These are phyloP conservation scores for Quercus tomentella DNA, from an alignment of 331 rosid genomes.

Conservation along the genomic window DNA sequence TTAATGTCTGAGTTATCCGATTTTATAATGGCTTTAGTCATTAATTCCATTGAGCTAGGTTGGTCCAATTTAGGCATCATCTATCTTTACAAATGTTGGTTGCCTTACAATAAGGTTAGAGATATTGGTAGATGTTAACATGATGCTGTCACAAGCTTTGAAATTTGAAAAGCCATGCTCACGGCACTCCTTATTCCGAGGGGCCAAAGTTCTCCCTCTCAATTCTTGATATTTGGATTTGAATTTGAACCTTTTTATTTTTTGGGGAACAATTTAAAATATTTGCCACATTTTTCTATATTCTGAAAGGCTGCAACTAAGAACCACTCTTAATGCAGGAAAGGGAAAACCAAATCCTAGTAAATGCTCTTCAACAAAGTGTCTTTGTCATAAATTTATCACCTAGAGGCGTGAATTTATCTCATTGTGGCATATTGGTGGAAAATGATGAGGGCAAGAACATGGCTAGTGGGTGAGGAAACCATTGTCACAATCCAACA, in stretches of 20 bases:
- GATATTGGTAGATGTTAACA: conserved; percentile 3
- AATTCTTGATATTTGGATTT: background rate
- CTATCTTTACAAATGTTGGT: conserved; percentile 2
- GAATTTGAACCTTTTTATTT: background rate
- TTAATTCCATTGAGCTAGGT: background rate
- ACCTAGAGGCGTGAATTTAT: conserved; percentile 6
- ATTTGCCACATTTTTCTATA: conserved; percentile 6
- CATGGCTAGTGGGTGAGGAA: conserved; percentile 25
- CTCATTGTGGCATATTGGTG: conserved; percentile 23
- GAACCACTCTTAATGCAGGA: background rate
- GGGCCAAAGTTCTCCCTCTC: background rate
- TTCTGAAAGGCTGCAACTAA: background rate
- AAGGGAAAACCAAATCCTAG: conserved; percentile 3
- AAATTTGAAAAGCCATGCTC: background rate
- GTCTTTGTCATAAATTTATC: conserved; percentile 28
- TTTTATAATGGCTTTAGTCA: too few species aligned
- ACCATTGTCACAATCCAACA: conserved; percentile 9
- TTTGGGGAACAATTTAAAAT: background rate
- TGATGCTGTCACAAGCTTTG: background rate
- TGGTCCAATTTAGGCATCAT: background rate
- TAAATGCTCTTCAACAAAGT: conserved; percentile 14
- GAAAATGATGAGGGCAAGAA: conserved; percentile 34
- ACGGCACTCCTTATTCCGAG: background rate
- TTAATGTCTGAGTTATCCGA: too few species aligned
- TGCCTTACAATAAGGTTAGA: conserved; percentile 11